Base-by-base conservation (phyloP, 2,329 filamentous ascomycete species). In the Sporothrix phasma region DNA sequence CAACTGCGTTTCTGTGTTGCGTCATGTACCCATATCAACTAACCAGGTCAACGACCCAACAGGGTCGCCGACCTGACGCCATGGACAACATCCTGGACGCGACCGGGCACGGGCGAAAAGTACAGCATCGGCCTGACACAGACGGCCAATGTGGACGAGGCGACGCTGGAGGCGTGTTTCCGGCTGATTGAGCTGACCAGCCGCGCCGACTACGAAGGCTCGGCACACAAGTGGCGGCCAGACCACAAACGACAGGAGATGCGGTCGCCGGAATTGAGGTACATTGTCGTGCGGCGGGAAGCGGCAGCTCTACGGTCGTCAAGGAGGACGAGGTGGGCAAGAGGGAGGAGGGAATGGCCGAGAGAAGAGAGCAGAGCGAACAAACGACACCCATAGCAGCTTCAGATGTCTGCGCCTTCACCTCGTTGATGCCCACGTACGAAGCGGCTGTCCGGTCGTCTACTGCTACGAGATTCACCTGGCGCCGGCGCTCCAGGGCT, bases 381-480 rank as follows among this genome's bases (percentile, higher is more conserved):
- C 34, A 0, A 19, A 26, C 5, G 63, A 5, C 46, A 29, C 3
- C 17, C 19, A 10, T 5, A 19, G 8, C 11, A 29, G 2, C 11
- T 15, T 19, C 11, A 47, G 19, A 46, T 3, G 68, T 87, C 8
- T 72, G 74, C 19, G 85, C 79, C 4, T 88, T 89, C 69, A 78
- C 81, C 1, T 88, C 85, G n/a, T 77, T 89, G 70, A 87, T 89
- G 86, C 81, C 88, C n/a, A 88, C 85, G 1, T 83, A 83, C 69
- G 88, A 90, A 71, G 84, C 86, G 66, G 80, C 1, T 76, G 84
- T 65, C 78, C 85, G 0, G 88, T 92, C 2, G 72, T 91, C 22
- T 93, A 92, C 73, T 87, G 89, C 73, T 93, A 92, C 72, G 89
- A 93, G 74, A 84, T 93, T 41, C 89, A 93, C 71, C 79, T 92